Percentiles rank a stretch among this genome's conserved stretches.
phyloP scores from a whole-genome alignment of 2,329 filamentous ascomycete genomes.

The Pseudogymnoascus destructans region DNA sequence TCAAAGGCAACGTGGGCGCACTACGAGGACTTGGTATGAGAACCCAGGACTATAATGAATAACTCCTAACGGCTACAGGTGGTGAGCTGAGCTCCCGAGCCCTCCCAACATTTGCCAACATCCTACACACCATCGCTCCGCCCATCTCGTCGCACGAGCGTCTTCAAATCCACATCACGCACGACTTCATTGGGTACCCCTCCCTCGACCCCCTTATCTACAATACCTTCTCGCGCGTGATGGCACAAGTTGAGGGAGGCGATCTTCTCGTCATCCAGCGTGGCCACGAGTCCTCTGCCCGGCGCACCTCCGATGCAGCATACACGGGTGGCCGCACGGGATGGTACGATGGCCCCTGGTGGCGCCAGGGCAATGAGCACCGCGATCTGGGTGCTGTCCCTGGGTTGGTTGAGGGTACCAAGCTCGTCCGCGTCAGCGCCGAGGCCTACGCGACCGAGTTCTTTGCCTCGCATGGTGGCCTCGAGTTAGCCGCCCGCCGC shows the following conservation, averaged over 20 bases:
- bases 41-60: neutral
- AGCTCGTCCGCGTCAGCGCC: constrained; percentile 78
- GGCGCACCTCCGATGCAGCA: constrained; percentile 48
- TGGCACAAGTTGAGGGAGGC: constrained; percentile 97
- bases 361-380: constrained; percentile 57
- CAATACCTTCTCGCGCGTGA: constrained; percentile 82
- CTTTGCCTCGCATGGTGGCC: constrained; percentile 62
- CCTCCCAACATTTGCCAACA: constrained; percentile 85
- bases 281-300: constrained; percentile 68
- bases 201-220: constrained; percentile 89
- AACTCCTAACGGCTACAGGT: constrained; percentile 37
- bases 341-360: constrained; percentile 96
- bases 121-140: constrained; percentile 88
- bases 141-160: constrained; percentile 95
- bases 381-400: constrained; percentile 70
- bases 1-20: constrained; percentile 74
- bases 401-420: constrained; percentile 75
- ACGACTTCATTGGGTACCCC: constrained; percentile 89
- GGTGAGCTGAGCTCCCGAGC: constrained; percentile 78
- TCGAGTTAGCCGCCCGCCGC: constrained; percentile 66
- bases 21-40: constrained; percentile 58
- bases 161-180: constrained; percentile 91
- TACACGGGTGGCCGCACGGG: constrained; percentile 45
- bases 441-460: constrained; percentile 81
- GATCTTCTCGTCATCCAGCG: constrained; percentile 90